A percentile compares a stretch with the other conserved stretches of the same genome.
Conservation (phyloP, 2,329 filamentous ascomycete genomes). For the Fusarium longipes region DNA sequence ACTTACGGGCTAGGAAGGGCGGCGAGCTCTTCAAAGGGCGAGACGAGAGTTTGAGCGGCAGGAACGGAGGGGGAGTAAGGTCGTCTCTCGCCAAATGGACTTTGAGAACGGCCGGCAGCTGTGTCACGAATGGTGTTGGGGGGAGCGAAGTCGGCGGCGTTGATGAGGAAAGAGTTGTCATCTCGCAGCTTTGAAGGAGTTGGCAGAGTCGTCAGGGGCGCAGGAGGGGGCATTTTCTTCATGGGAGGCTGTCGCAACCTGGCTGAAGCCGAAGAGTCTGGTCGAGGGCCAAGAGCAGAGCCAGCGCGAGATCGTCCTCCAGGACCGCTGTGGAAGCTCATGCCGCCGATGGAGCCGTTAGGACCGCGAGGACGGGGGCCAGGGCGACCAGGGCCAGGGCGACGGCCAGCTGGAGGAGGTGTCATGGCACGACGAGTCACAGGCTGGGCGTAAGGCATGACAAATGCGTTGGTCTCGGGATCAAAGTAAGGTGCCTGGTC, state of each 20-base stretch:
- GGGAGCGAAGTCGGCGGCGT: conserved; percentile 86
- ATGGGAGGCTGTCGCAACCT: conserved; percentile 55
- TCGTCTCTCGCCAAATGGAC: conserved; percentile 70
- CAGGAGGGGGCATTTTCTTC: conserved; percentile 73
- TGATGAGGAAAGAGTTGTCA: conserved; percentile 76
- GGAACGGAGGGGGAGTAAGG: conserved; percentile 81
- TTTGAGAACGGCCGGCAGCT: conserved; percentile 74
- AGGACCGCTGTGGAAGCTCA: conserved; percentile 57
- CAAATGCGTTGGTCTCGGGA: conserved; percentile 74
- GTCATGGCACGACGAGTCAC: conserved; percentile 94
- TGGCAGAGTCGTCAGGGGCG: conserved; percentile 79
- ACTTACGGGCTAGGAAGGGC: conserved; percentile 92
- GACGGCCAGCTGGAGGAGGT: conserved; percentile 76
- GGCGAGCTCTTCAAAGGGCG: conserved; percentile 87
- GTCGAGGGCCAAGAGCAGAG: conserved; percentile 62
- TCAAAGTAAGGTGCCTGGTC: conserved; percentile 70
- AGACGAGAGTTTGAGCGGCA: conserved; percentile 80
- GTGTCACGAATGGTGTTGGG: conserved; percentile 74
- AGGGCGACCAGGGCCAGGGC: conserved; percentile 51
- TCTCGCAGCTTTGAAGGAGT: conserved; percentile 88
- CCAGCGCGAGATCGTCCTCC: conserved; percentile 70
- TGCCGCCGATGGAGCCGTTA: conserved; percentile 63
- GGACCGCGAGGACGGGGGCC: conserved; percentile 53
- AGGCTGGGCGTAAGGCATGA: conserved; percentile 86
- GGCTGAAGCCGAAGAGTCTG: conserved; percentile 73